Conservation (phyloP, 2,329 filamentous ascomycete genomes). For the Ophiostoma ulmi region DNA sequence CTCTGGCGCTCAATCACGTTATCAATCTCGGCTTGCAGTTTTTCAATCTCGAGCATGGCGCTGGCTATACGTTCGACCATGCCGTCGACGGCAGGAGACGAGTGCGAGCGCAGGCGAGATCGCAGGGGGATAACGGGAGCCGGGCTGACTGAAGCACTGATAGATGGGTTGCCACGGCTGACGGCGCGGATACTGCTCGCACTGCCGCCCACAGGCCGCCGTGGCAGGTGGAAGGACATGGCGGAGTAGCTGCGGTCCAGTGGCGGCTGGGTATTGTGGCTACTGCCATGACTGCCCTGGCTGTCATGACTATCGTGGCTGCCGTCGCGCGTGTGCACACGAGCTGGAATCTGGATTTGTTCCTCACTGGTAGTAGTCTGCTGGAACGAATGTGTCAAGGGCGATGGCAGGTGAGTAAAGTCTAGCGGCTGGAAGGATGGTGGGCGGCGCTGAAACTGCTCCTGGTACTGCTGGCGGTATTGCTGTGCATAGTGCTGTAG, state of each 20-base stretch:
- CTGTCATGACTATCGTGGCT: slow-evolving; percentile 29
- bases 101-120: slow-evolving; percentile 42
- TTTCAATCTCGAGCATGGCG: slow-evolving; percentile 55
- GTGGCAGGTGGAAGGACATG: slow-evolving; percentile 53
- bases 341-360: slow-evolving; percentile 38
- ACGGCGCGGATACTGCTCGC: slow-evolving; percentile 16
- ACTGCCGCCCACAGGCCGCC: slow-evolving; percentile 36
- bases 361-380: slow-evolving; percentile 29
- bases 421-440: slow-evolving; percentile 51
- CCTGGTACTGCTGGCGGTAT: slow-evolving; percentile 21
- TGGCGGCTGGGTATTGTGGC: slow-evolving; percentile 31
- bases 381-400: slow-evolving; percentile 51
- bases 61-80: slow-evolving; percentile 53
- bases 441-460: slow-evolving; percentile 32
- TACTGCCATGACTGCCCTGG: slow-evolving; percentile 31
- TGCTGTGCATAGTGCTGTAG: slow-evolving; percentile 18
- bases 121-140: slow-evolving; percentile 39
- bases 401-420: slow-evolving; percentile 48
- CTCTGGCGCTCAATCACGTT: slow-evolving; percentile 57
- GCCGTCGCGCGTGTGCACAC: slow-evolving; percentile 35
- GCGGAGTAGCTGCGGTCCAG: slow-evolving; percentile 45
- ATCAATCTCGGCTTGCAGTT: slow-evolving; percentile 55
- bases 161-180: not conserved
- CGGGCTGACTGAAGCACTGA: not conserved
- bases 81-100: slow-evolving; percentile 45